Percentiles rank a stretch among this genome's conserved stretches.
These are phyloP conservation scores for Penicillium paneum DNA, from an alignment of 2,329 filamentous ascomycete species.

Conservation along the genomic window DNA sequence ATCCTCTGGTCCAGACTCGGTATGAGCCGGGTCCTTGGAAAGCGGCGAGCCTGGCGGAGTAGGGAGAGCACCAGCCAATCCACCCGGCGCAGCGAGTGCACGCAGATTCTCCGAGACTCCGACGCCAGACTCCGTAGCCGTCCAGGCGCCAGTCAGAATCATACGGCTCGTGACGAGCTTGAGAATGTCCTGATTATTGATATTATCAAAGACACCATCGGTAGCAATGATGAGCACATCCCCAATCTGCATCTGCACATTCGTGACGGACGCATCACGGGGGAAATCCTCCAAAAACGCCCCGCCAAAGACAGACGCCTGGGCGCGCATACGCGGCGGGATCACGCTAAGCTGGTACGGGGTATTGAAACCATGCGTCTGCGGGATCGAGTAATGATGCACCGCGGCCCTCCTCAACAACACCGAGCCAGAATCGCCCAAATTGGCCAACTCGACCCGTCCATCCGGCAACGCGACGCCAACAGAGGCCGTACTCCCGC, in stretches of 20 bases:
- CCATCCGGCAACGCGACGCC: slow-evolving; percentile 72
- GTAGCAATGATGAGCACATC: slow-evolving; percentile 93
- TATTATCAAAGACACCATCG: slow-evolving; percentile 93
- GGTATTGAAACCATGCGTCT: slow-evolving; percentile 97
- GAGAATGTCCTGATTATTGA: slow-evolving; percentile 86
- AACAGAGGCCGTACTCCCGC: slow-evolving; percentile 90
- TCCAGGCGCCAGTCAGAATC: slow-evolving; percentile 72
- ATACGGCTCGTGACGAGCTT: slow-evolving; percentile 75
- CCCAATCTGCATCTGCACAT: slow-evolving; percentile 75
- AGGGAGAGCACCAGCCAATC: slow-evolving; percentile 32
- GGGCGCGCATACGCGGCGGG: slow-evolving; percentile 72
- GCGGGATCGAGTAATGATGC: slow-evolving; percentile 74
- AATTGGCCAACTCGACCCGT: slow-evolving; percentile 79
- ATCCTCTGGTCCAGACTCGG: slow-evolving; percentile 14
- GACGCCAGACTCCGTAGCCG: slow-evolving; percentile 59
- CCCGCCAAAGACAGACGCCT: slow-evolving; percentile 80
- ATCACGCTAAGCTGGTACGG: slow-evolving; percentile 91
- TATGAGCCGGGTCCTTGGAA: slow-evolving; percentile 8
- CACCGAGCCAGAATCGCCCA: slow-evolving; percentile 92
- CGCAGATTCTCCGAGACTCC: slow-evolving; percentile 60
- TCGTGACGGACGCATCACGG: slow-evolving; percentile 74
- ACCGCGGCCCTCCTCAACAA: slow-evolving; percentile 83
- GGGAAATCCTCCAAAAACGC: slow-evolving; percentile 78
- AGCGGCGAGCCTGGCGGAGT: slow-evolving; percentile 10
- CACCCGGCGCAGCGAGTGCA: slow-evolving; percentile 51